phyloP scores from a whole-genome alignment of 495 filamentous ascomycete genomes.

The Cercophora scortea region DNA sequence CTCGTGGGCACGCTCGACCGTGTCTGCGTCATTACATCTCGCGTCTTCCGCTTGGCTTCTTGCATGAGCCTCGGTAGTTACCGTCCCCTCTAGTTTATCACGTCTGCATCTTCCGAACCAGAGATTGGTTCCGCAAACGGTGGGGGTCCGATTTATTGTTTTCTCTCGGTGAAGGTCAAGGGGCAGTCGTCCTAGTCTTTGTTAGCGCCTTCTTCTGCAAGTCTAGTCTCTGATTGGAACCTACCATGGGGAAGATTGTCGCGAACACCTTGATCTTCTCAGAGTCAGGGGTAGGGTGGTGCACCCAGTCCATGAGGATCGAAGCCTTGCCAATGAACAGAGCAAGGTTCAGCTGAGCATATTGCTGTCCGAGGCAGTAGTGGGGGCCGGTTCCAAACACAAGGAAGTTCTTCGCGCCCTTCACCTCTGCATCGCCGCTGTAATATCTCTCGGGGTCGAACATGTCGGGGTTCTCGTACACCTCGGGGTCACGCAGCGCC shows the following conservation, averaged over 20 bases:
- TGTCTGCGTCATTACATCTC: too few relatives aligned
- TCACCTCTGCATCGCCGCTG: constrained; percentile 74
- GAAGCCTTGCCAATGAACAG: constrained; percentile 94
- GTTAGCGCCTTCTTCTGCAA: constrained; percentile 1
- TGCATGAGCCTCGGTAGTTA: neutral
- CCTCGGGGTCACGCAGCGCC: constrained; percentile 86
- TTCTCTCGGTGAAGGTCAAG: constrained; percentile 50
- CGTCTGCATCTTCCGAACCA: neutral
- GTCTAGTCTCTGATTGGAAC: constrained; percentile 10
- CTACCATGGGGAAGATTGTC: constrained; percentile 92
- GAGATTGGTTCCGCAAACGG: too few relatives aligned
- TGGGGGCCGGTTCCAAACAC: constrained; percentile 96
- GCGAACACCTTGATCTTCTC: constrained; percentile 99
- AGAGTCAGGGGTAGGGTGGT: constrained; percentile 67
- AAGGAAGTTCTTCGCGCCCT: constrained; percentile 91
- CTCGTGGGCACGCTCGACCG: too few relatives aligned
- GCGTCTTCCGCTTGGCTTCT: too few relatives aligned
- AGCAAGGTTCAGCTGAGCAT: constrained; percentile 83
- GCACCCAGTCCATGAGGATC: constrained; percentile 83
- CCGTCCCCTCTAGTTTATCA: neutral
- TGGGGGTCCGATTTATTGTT: constrained; percentile 18
- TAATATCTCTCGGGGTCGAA: constrained; percentile 94
- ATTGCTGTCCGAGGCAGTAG: constrained; percentile 93
- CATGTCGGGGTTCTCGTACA: constrained; percentile 79
- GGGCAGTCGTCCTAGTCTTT: constrained; percentile 53